Evolutionary conservation across 495 filamentous ascomycete species (phyloP).

Genomic region (Hypoxylon cercidicola): DNA sequence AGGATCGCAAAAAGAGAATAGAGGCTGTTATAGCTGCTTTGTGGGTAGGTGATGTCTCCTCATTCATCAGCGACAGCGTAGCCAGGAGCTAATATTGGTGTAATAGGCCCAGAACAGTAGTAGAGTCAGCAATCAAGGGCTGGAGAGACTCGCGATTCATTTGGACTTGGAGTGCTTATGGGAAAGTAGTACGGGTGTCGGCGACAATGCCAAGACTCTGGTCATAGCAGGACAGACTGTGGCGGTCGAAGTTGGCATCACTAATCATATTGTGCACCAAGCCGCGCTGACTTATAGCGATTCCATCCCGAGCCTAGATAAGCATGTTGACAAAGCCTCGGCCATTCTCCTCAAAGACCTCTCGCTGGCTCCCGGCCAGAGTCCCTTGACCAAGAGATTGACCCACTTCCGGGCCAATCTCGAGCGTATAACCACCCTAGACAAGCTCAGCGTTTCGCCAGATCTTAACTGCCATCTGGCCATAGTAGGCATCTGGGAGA

Average conservation of each 20-base stretch:
- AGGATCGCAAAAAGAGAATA: constrained; percentile 65
- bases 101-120: constrained; percentile 51
- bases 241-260: constrained; percentile 64
- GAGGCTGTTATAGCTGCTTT: constrained; percentile 63
- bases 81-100: constrained; percentile 7
- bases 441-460: constrained; percentile 77
- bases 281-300: constrained; percentile 59
- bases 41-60: constrained; percentile 43
- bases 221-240: constrained; percentile 75
- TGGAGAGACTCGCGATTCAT: constrained; percentile 78
- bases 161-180: constrained; percentile 78
- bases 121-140: constrained; percentile 79
- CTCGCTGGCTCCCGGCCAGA: constrained; percentile 54
- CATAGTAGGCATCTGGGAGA: constrained; percentile 79
- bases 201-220: constrained; percentile 62
- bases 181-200: constrained; percentile 64
- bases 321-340: constrained; percentile 60
- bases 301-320: constrained; percentile 57
- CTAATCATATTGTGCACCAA: constrained; percentile 60
- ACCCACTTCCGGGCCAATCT: constrained; percentile 82
- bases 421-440: constrained; percentile 78
- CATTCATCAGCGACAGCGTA: constrained; percentile 21
- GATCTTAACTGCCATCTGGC: constrained; percentile 90
- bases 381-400: constrained; percentile 68
- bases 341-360: constrained; percentile 67